These are phyloP conservation scores for Diaporthe sp. DNA, from an alignment of 2,329 filamentous ascomycete genomes.

Conservation along the genomic window DNA sequence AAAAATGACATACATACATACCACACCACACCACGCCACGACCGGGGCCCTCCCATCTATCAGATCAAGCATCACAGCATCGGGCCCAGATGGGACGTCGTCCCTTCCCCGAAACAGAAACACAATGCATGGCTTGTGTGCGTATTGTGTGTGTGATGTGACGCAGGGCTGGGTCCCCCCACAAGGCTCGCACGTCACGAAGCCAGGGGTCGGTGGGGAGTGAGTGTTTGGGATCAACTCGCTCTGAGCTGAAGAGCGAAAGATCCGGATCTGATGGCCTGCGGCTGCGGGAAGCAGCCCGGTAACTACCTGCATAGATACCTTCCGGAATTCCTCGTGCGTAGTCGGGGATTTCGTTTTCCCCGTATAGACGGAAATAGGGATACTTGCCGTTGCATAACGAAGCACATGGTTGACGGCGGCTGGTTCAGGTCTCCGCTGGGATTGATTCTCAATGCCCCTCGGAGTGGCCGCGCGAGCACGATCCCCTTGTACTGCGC, in stretches of 20 bases:
- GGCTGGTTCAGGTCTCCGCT: background rate
- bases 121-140: background rate
- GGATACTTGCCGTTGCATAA: background rate
- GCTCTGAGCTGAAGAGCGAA: background rate
- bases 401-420: background rate
- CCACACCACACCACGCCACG: background rate
- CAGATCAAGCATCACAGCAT: background rate
- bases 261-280: background rate
- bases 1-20: background rate
- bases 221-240: background rate
- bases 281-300: background rate
- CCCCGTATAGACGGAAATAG: background rate
- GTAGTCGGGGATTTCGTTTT: background rate
- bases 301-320: background rate
- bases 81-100: background rate
- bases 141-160: slow-evolving; percentile 3
- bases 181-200: slow-evolving; percentile 8
- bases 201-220: background rate
- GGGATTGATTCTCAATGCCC: background rate
- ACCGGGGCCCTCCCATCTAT: background rate
- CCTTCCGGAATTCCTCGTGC: background rate
- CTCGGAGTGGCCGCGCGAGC: background rate
- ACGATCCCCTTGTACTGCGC: background rate
- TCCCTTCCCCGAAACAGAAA: slow-evolving; percentile 12
- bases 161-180: slow-evolving; percentile 13